phyloP scores from a whole-genome alignment of 805 yeast species.

The Lipomyces kockii region DNA sequence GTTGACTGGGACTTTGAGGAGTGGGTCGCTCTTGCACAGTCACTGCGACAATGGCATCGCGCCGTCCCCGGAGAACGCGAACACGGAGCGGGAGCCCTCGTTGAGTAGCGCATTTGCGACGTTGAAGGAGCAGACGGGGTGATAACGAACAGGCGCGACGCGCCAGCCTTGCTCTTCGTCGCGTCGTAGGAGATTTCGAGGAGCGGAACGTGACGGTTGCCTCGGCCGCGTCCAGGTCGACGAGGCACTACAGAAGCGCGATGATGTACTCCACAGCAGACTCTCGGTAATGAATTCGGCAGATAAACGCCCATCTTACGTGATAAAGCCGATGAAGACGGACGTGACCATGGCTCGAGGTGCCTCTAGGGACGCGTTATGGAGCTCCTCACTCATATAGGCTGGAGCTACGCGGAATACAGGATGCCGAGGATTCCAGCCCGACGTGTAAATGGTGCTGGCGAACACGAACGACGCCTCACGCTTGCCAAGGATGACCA shows the following conservation, averaged over 20 bases:
- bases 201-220: slow-evolving; percentile 37
- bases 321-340: slow-evolving; percentile 49
- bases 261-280: slow-evolving; percentile 39
- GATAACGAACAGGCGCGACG: slow-evolving; percentile 30
- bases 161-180: slow-evolving; percentile 37
- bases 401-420: slow-evolving; percentile 55
- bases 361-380: slow-evolving; percentile 62
- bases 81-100: slow-evolving; percentile 64
- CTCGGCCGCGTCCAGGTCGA: slow-evolving; percentile 39
- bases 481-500: slow-evolving; percentile 30
- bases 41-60: too few species aligned
- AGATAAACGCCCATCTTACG: slow-evolving; percentile 6
- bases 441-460: slow-evolving; percentile 22
- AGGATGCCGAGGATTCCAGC: slow-evolving; percentile 34
- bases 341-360: too few species aligned
- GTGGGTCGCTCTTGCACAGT: too few species aligned
- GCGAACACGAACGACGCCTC: slow-evolving; percentile 31
- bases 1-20: too few species aligned
- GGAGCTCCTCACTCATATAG: slow-evolving; percentile 73
- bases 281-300: too few species aligned
- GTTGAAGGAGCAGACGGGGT: slow-evolving; percentile 33
- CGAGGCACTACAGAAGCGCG: slow-evolving; percentile 44
- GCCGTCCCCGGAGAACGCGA: too few species aligned
- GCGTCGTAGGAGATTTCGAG: slow-evolving; percentile 38
- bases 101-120: slow-evolving; percentile 34